Evolutionary conservation across 495 filamentous ascomycete species (phyloP).

Genomic region (Sporormia fimetaria): DNA sequence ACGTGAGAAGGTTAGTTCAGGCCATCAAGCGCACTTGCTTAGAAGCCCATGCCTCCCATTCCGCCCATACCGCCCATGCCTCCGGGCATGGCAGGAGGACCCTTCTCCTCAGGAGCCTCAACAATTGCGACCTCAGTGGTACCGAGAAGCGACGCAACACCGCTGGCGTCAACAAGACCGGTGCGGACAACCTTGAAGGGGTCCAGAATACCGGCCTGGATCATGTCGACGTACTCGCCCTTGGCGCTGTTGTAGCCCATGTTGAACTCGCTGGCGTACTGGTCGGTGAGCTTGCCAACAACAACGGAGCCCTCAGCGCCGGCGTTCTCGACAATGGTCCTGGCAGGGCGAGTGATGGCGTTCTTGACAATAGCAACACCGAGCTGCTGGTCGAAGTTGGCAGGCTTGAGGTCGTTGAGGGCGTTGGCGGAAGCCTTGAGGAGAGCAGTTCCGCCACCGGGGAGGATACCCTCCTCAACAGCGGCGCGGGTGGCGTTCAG

Average conservation of each 20-base stretch:
- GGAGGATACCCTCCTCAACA: slow-evolving; percentile 96
- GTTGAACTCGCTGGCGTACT: slow-evolving; percentile 89
- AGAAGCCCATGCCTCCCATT: slow-evolving; percentile 27
- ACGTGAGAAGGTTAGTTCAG: slow-evolving; percentile 13
- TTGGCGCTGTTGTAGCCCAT: slow-evolving; percentile 92
- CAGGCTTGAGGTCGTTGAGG: slow-evolving; percentile 64
- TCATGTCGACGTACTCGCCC: slow-evolving; percentile 98
- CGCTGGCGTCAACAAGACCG: slow-evolving; percentile 83
- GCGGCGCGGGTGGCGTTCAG: slow-evolving; percentile 96
- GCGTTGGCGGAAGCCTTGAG: slow-evolving; percentile 93
- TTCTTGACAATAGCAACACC: slow-evolving; percentile 95
- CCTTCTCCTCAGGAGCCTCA: slow-evolving; percentile 91
- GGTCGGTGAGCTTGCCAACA: slow-evolving; percentile 95
- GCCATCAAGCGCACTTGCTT: slow-evolving; percentile 8
- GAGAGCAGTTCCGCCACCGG: slow-evolving; percentile 94
- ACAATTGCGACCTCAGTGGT: slow-evolving; percentile 97
- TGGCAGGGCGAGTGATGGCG: slow-evolving; percentile 87
- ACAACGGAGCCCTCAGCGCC: slow-evolving; percentile 91
- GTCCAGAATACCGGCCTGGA: slow-evolving; percentile 89
- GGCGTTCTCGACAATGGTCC: slow-evolving; percentile 95
- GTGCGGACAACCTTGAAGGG: slow-evolving; percentile 99
- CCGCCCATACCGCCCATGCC: slow-evolving; percentile 36
- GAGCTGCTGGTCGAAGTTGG: slow-evolving; percentile 98
- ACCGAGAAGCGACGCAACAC: slow-evolving; percentile 92
- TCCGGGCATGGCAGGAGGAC: slow-evolving; percentile 37